These are phyloP conservation scores for Parsonsia alboflavescens DNA, from an alignment of 257 asterid genomes.

Conservation along the genomic window DNA sequence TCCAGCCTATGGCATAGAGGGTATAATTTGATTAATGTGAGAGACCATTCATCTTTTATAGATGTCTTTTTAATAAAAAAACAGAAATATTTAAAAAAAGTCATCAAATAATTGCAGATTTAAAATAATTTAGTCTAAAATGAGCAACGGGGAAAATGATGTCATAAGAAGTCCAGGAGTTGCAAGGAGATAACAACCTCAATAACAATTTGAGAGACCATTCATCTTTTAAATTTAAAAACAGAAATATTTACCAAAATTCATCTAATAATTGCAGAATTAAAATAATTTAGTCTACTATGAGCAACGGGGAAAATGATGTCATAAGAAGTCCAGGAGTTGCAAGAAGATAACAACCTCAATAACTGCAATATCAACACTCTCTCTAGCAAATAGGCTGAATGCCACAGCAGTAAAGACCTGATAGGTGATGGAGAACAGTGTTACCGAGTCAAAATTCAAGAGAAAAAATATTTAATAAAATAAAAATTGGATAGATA, in stretches of 20 bases:
- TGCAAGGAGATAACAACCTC: slow-evolving; percentile 49
- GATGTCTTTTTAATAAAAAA: background rate
- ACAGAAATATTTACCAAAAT: background rate
- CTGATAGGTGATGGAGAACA: slow-evolving; percentile 32
- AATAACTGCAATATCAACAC: slow-evolving; percentile 77
- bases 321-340: slow-evolving; percentile 9
- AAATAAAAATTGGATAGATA: background rate
- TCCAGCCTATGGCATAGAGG: slow-evolving; percentile 48
- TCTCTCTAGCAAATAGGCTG: slow-evolving; percentile 80
- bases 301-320: slow-evolving; percentile 11
- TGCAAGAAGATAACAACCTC: slow-evolving; percentile 49
- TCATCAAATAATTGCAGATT: background rate
- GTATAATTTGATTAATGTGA: background rate
- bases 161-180: slow-evolving; percentile 9
- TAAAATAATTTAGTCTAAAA: slow-evolving; percentile 4
- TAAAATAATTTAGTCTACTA: slow-evolving; percentile 5
- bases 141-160: slow-evolving; percentile 11
- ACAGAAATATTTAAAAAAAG: background rate
- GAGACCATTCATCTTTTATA: background rate
- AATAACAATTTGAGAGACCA: slow-evolving; percentile 34
- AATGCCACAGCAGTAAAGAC: slow-evolving; percentile 85
- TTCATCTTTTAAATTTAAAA: background rate
- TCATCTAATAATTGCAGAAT: background rate
- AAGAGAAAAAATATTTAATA: slow-evolving; percentile 4
- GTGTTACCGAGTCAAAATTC: slow-evolving; percentile 7